These are phyloP conservation scores for Starmerella geochares DNA, from an alignment of 805 yeast genomes.

Conservation along the genomic window DNA sequence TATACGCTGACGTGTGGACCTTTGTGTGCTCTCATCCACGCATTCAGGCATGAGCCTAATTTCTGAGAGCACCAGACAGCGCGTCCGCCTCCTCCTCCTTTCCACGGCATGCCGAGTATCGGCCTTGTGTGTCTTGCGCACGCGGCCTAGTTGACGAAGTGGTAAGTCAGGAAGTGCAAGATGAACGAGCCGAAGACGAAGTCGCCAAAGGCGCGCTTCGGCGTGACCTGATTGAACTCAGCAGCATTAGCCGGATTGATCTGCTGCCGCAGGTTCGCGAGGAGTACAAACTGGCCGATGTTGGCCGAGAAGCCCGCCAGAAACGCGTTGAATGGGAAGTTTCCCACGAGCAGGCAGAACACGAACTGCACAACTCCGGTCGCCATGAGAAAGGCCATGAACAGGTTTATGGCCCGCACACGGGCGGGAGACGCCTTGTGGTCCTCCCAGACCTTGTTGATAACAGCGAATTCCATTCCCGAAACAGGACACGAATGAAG, in stretches of 20 bases:
- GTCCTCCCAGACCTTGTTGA: constrained; percentile 23
- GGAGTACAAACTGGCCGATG: constrained; percentile 90
- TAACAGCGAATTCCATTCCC: constrained; percentile 20
- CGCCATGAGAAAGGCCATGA: constrained; percentile 60
- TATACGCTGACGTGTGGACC: too few species aligned
- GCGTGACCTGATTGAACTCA: constrained; percentile 38
- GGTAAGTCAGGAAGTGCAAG: constrained; percentile 78
- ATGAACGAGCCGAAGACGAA: constrained; percentile 76
- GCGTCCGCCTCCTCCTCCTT: too few species aligned
- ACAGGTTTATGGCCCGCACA: constrained; percentile 59
- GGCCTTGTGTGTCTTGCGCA: too few species aligned
- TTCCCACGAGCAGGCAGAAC: constrained; percentile 69
- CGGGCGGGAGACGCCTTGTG: constrained; percentile 28
- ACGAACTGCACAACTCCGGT: constrained; percentile 70
- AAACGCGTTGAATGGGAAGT: constrained; percentile 93
- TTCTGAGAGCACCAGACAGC: too few species aligned
- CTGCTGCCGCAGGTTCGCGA: constrained; percentile 64
- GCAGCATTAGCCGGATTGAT: constrained; percentile 35
- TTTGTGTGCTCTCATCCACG: too few species aligned
- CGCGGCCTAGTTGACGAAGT: constrained; percentile 74
- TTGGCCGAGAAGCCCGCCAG: constrained; percentile 85
- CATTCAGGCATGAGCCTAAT: too few species aligned
- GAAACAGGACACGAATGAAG: constrained; percentile 1
- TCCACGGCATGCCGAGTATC: too few species aligned
- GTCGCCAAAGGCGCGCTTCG: constrained; percentile 73